Base-by-base conservation (phyloP, 768 basidiomycete species). In the Boletus pseudopeckii region DNA sequence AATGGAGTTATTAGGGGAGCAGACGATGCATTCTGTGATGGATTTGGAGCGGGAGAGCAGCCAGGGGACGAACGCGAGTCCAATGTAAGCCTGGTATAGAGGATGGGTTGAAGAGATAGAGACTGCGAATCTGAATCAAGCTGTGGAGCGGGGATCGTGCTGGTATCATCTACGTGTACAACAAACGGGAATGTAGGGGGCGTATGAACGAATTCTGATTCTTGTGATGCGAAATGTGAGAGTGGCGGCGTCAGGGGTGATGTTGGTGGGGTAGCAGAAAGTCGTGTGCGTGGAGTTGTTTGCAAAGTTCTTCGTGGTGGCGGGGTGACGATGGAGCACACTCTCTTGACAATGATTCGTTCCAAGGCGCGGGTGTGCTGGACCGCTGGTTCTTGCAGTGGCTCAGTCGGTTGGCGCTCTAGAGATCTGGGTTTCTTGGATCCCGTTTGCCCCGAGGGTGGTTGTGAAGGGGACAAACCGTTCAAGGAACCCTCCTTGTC, bases 141-240 rank as follows among this genome's bases (percentile, higher is more conserved):
- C 57, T 75, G 74, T 6, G 76, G 75, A 10, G 68, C 50, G 30
- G 77, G 69, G 3, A 72, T 53, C 36, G 65, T 62, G 56, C 66
- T 72, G 10, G 62, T 64, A 54, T 73, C 66, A 20, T 61, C 51
- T 28, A 71, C 56, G 30, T 65, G 66, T 75, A 67, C 46, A 39
- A 59, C 54, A 30, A 67, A 57, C 14, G 70, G 68, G 47, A 59
- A 52, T 33, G 37, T 72, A 30, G 77, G 50, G 11, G 85, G 83
- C 1, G 84, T 81, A 41, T 75, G 71, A 50, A 83, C 67, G 49
- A 68, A 65, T 18, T 79, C 77, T 3, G 75, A 72, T 28, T 75
- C 77, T 61, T 81, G 77, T 7, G 80, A 80, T 51, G 69, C 53
- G 20, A 56, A 30, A 30, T 54, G 61, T 8, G 60, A 66, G 28